Conservation (phyloP, 108 stramenopile genomes). For the Fragilaria radians region DNA sequence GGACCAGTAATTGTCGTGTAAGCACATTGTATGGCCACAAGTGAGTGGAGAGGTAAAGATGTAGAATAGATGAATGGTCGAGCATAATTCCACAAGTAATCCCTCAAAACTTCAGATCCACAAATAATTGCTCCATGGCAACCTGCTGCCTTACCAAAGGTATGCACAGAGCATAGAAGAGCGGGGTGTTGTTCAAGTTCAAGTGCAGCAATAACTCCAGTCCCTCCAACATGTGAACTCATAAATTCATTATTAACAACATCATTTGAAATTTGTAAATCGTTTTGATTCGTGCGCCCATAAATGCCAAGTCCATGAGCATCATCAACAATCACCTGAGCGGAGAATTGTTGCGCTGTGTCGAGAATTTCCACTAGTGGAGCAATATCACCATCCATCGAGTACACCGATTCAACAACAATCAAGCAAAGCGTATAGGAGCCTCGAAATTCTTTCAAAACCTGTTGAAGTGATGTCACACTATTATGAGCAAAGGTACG, state of each 20-base stretch:
- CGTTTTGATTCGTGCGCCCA: constrained; percentile 43
- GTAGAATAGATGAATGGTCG: constrained; percentile 96
- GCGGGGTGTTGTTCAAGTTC: constrained; percentile 76
- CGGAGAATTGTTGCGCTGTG: constrained; percentile 43
- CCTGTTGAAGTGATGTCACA: constrained; percentile 41
- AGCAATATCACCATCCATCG: constrained; percentile 96
- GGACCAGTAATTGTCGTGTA: constrained; percentile 65
- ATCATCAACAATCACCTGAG: constrained; percentile 83
- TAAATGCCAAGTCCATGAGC: constrained; percentile 85
- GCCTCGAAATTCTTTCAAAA: constrained; percentile 22
- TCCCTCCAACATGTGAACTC: no score
- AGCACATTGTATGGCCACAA: constrained; percentile 71
- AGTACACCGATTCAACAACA: constrained; percentile 93
- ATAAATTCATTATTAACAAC: not conserved
- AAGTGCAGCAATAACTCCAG: constrained; percentile 67
- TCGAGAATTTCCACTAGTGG: constrained; percentile 74
- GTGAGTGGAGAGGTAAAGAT: constrained; percentile 73
- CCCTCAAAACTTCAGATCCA: constrained; percentile 45
- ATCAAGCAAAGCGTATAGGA: constrained; percentile 36
- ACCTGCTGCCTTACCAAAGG: constrained; percentile 97
- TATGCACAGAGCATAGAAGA: constrained; percentile 79
- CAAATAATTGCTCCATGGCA: constrained; percentile 91
- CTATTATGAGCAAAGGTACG: constrained; percentile 77
- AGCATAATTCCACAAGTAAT: constrained; percentile 90
- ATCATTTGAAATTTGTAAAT: constrained; percentile 8